Evolutionary conservation across 768 basidiomycete species (phyloP).

Genomic region (Xerocomus potaroensis): DNA sequence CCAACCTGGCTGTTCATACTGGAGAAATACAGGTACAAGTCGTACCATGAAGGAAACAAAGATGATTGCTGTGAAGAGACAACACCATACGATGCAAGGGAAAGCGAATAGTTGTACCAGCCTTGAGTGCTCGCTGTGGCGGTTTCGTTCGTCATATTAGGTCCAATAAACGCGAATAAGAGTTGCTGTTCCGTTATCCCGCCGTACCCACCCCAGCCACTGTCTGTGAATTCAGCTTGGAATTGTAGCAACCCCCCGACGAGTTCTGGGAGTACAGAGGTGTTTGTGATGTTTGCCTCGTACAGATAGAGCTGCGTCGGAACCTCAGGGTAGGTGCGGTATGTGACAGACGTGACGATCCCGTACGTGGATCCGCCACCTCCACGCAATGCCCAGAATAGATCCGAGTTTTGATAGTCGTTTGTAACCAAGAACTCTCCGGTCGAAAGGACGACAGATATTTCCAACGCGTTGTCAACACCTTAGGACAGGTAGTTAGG

Average conservation of each 20-base stretch:
- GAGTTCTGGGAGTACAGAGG: conserved; percentile 26
- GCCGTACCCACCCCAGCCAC: conserved; percentile 42
- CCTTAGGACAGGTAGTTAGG: conserved; percentile 24
- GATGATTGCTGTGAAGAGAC: not conserved
- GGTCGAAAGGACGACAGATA: not conserved
- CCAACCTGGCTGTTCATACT: not conserved
- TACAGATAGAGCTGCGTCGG: conserved; percentile 24
- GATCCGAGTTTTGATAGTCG: not conserved
- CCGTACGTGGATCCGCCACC: not conserved
- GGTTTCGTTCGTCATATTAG: conserved; percentile 34
- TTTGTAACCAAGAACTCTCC: not conserved
- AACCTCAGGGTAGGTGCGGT: not conserved
- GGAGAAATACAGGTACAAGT: not conserved
- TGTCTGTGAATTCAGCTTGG: conserved; percentile 36
- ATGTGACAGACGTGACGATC: not conserved
- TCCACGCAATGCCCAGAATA: not conserved
- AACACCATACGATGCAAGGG: not conserved
- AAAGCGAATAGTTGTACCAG: not conserved
- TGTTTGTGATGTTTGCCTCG: conserved; percentile 30
- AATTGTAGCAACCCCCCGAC: conserved; percentile 34
- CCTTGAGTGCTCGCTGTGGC: conserved; percentile 33
- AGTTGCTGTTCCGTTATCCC: not conserved
- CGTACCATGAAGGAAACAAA: not conserved
- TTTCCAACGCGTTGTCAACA: conserved; percentile 37
- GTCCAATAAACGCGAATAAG: conserved; percentile 24